Evolutionary conservation across 2,329 filamentous ascomycete species (phyloP), one percentile per base, ranked within the genome.

Genomic region (Lecanosticta acicola): DNA sequence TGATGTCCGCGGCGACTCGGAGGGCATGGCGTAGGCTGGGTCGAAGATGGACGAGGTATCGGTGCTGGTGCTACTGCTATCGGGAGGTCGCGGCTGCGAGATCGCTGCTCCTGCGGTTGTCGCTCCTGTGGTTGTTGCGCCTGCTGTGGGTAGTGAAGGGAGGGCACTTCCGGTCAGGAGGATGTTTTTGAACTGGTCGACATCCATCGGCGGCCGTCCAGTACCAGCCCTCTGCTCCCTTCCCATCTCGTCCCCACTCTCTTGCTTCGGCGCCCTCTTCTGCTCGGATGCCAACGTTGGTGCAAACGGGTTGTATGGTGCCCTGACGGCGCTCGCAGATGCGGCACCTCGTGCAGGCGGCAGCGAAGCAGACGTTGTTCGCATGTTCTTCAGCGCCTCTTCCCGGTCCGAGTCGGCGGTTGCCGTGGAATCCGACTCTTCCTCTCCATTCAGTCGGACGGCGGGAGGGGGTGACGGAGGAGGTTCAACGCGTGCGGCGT

Each of bases 161-260:
- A 50, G 43, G 33, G 77, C 64, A 58, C 80, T 77, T 11, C 85
- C 86, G 0, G 84, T 90, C 68, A 91, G 71, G 35, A 91, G 72
- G 48, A 93, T 69, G 48, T 83, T 76, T 60, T 80, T 81, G 66
- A 91, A 91, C 1, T 85, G 81, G 60, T 87, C 81, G 1, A 90
- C 85, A 60, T 91, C 84, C 57, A 90, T 2, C 74, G 72, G 50
- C 47, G 62, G 60, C 58, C 65, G 48, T 34, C 46, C 51, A 32
- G 24, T 33, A 18, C 35, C 39, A 32, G 21, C 41, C 37, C 39
- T 42, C 18, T 49, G 36, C 37, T 48, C 49, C 36, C 29, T 37
- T 9, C 21, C 35, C 34, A 46, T 41, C 34, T 48, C 46, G 46
- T 38, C 45, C 43, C 33, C 32, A 32, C 32, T 35, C 35, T 32